A percentile compares a stretch with the other conserved stretches of the same genome.
These are phyloP conservation scores for Pontederia crassipes DNA, from an alignment of 176 grass and related monocot species.

Conservation along the genomic window DNA sequence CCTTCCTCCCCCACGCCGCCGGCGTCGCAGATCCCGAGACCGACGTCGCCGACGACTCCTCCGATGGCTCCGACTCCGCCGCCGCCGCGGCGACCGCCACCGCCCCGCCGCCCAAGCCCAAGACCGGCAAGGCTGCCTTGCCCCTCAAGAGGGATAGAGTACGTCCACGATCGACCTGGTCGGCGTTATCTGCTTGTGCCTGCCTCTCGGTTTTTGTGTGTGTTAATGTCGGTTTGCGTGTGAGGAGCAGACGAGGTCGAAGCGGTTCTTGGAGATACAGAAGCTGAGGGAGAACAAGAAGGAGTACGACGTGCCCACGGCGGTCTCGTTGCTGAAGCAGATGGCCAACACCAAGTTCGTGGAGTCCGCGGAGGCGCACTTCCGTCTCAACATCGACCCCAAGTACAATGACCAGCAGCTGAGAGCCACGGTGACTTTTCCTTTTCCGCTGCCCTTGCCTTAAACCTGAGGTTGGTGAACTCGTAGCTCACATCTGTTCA, in stretches of 20 bases:
- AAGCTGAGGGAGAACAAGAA: constrained; percentile 93
- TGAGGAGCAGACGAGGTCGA: constrained; percentile 57
- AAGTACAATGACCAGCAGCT: constrained; percentile 99
- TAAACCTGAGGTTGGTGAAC: neutral
- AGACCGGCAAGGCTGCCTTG: constrained; percentile 87
- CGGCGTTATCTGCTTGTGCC: neutral
- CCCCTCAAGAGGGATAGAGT: constrained; percentile 84
- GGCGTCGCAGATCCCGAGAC: constrained; percentile 40
- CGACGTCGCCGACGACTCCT: constrained; percentile 24
- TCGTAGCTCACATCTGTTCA: neutral
- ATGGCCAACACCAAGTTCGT: constrained; percentile 55
- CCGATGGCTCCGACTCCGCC: neutral
- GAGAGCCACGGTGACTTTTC: constrained; percentile 56
- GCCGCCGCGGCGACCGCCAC: constrained; percentile 20
- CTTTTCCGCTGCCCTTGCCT: neutral
- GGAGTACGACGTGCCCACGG: constrained; percentile 66
- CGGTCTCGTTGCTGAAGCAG: constrained; percentile 64
- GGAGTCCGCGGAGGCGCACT: constrained; percentile 83
- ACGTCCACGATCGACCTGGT: neutral
- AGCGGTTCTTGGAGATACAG: constrained; percentile 95
- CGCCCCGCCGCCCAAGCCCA: constrained; percentile 46
- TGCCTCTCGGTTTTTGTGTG: neutral
- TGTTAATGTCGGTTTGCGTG: neutral
- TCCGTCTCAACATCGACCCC: constrained; percentile 91
- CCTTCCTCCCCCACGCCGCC: constrained; percentile 30